Evolutionary conservation across 2,329 filamentous ascomycete genomes (phyloP).

Genomic region (Sclerotiophoma versabilis): DNA sequence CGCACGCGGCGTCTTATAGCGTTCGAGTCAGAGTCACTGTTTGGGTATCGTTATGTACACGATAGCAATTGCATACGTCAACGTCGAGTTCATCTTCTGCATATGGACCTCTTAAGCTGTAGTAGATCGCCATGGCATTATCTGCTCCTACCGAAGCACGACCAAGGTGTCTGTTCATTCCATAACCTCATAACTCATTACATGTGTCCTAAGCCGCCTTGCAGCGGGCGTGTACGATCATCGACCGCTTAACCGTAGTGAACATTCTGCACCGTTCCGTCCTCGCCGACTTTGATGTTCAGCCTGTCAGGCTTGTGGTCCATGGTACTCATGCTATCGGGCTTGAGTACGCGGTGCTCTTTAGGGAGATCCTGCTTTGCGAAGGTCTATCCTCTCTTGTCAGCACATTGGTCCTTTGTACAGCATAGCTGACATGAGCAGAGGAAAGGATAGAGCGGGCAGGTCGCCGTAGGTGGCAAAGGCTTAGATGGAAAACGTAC

Average conservation of each 20-base stretch:
- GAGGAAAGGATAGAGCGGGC: conserved; percentile 1
- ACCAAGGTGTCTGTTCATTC: not conserved
- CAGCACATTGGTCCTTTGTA: not conserved
- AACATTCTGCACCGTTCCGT: conserved; percentile 59
- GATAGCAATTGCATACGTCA: not conserved
- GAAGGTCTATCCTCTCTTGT: conserved; percentile 54
- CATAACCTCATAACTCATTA: not conserved
- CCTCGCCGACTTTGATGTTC: conserved; percentile 58
- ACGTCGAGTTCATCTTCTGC: not conserved
- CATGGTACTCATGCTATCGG: conserved; percentile 56
- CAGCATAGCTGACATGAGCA: not conserved
- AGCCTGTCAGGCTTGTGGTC: conserved; percentile 58
- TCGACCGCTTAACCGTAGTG: conserved; percentile 51
- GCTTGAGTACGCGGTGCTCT: conserved; percentile 56
- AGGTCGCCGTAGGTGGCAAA: not conserved
- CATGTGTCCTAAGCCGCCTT: not conserved
- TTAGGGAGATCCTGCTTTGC: conserved; percentile 58
- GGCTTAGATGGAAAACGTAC: conserved; percentile 37
- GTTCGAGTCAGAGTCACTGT: not conserved
- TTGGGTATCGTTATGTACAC: not conserved
- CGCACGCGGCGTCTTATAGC: no score
- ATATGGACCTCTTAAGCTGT: not conserved
- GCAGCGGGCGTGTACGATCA: not conserved
- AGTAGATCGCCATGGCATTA: not conserved
- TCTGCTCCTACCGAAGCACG: not conserved